These are phyloP conservation scores for Leccinum griseonigrum DNA, from an alignment of 1,284 basidiomycete species.

Conservation along the genomic window DNA sequence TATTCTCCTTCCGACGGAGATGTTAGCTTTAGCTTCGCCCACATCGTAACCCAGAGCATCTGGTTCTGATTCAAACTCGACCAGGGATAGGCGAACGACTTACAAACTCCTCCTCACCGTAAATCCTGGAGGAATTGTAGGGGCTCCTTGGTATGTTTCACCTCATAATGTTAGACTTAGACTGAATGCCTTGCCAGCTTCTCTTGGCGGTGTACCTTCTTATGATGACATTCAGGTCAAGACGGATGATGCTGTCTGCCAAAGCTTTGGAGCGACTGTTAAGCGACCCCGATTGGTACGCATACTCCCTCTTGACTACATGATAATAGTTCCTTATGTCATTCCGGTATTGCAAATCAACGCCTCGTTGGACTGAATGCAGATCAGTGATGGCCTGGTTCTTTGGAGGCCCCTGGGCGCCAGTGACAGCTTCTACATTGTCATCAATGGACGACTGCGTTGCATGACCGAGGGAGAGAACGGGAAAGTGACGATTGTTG, in stretches of 20 bases:
- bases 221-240: conserved; percentile 97
- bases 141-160: conserved; percentile 78
- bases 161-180: conserved; percentile 2
- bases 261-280: conserved; percentile 87
- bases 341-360: conserved; percentile 90
- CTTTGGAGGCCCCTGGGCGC: conserved; percentile 89
- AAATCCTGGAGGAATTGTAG: conserved; percentile 95
- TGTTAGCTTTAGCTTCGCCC: conserved; percentile 32
- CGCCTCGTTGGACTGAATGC: conserved; percentile 97
- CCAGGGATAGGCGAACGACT: conserved; percentile 23
- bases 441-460: conserved; percentile 95
- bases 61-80: conserved; percentile 23
- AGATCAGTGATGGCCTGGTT: conserved; percentile 91
- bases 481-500: conserved; percentile 78
- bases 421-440: conserved; percentile 96
- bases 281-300: conserved; percentile 88
- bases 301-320: not conserved
- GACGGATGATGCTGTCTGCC: conserved; percentile 90
- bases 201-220: conserved; percentile 86
- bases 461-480: conserved; percentile 72
- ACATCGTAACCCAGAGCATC: conserved; percentile 22
- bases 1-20: conserved; percentile 68
- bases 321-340: conserved; percentile 1
- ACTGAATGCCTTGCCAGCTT: conserved; percentile 50
- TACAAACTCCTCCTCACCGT: conserved; percentile 86